Evolutionary conservation across 495 filamentous ascomycete genomes (phyloP).

Genomic region (Penicillium tannophilum): DNA sequence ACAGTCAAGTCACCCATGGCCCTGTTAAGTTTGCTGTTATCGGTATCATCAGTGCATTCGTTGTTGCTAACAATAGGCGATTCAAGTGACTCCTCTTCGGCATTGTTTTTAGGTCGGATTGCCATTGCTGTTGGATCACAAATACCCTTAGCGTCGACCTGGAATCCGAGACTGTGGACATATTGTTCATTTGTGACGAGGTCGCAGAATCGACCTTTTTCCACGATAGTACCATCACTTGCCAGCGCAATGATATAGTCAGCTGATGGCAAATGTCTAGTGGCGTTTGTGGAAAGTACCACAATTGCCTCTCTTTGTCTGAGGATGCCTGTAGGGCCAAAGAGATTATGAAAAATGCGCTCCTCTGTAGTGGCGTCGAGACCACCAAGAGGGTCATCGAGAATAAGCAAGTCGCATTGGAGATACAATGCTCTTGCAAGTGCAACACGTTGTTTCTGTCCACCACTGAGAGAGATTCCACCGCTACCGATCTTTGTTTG

Average conservation of each 20-base stretch:
- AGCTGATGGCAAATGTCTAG: not conserved
- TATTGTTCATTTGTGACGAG: not conserved
- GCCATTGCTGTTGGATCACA: not conserved
- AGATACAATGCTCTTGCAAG: slow-evolving; percentile 4
- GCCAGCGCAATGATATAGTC: not conserved
- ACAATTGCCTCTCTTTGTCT: not conserved
- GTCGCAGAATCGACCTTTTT: slow-evolving; percentile 1
- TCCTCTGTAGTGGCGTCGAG: not conserved
- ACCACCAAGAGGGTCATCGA: slow-evolving; percentile 3
- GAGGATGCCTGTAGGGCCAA: not conserved
- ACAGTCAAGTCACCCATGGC: not conserved
- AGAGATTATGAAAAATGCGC: not conserved
- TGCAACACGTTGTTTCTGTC: slow-evolving; percentile 4
- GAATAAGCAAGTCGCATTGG: not conserved
- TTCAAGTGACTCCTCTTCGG: not conserved
- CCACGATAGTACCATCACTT: not conserved
- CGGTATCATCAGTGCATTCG: not conserved
- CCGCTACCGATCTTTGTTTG: not conserved
- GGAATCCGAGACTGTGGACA: not conserved
- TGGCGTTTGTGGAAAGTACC: not conserved
- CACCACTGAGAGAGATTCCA: slow-evolving; percentile 3
- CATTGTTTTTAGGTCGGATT: not conserved
- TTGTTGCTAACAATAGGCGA: not conserved
- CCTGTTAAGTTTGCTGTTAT: not conserved
- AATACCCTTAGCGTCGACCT: not conserved